phyloP scores from a whole-genome alignment of 2,329 filamentous ascomycete genomes.

The Cladosporium sp. region DNA sequence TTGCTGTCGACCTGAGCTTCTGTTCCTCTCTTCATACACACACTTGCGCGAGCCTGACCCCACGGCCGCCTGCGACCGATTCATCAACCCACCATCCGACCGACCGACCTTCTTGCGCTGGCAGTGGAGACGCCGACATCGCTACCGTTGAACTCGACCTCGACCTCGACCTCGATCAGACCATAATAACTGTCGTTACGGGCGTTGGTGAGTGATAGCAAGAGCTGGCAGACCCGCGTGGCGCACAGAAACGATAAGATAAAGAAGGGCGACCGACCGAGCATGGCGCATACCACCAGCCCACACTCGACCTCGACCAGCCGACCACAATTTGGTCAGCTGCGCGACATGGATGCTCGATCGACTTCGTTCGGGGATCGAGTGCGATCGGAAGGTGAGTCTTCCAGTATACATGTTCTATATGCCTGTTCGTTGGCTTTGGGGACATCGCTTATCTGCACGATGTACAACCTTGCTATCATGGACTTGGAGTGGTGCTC shows the following conservation, averaged over 20 bases:
- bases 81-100: background rate
- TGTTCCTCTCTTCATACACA: background rate
- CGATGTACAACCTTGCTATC: slow-evolving; percentile 13
- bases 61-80: background rate
- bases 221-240: background rate
- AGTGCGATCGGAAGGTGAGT: slow-evolving; percentile 34
- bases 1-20: background rate
- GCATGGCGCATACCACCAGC: slow-evolving; percentile 9
- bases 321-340: slow-evolving; percentile 26
- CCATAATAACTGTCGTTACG: slow-evolving; percentile 1
- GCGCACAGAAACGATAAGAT: background rate
- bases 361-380: slow-evolving; percentile 34
- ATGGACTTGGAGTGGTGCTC: slow-evolving; percentile 3
- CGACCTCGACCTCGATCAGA: slow-evolving; percentile 1
- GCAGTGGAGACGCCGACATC: slow-evolving; percentile 13
- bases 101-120: slow-evolving; percentile 8
- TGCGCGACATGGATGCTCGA: slow-evolving; percentile 31
- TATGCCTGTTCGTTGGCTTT: background rate
- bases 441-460: background rate
- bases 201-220: background rate
- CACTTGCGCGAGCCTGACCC: background rate
- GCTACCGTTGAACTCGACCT: background rate
- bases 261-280: background rate
- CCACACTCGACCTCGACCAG: slow-evolving; percentile 6
- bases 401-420: slow-evolving; percentile 2